These are phyloP conservation scores for Xylaria cubensis DNA, from an alignment of 495 filamentous ascomycete species.

Conservation along the genomic window DNA sequence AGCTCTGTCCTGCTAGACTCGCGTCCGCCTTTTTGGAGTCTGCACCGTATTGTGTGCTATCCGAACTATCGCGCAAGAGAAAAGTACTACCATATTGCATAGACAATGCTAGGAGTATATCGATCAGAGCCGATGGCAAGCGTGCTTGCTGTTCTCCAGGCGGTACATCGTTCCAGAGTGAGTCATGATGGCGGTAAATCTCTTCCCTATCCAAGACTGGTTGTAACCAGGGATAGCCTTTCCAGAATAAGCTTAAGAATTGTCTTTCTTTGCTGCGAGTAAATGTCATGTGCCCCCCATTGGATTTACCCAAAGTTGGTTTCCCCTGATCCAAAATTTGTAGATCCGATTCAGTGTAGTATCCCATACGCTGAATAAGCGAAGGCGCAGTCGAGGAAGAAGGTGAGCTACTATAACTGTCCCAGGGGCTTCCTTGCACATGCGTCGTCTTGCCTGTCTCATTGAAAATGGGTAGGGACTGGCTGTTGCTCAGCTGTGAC, in stretches of 20 bases:
- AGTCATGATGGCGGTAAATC: slow-evolving; percentile 15
- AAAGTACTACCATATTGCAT: slow-evolving; percentile 22
- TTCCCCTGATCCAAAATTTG: background rate
- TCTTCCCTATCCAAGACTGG: slow-evolving; percentile 12
- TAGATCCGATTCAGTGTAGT: background rate
- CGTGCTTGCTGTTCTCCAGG: slow-evolving; percentile 5
- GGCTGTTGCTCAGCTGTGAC: background rate
- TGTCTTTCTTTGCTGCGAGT: slow-evolving; percentile 10
- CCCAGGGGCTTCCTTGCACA: background rate
- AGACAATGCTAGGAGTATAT: slow-evolving; percentile 20
- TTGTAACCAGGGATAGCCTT: slow-evolving; percentile 6
- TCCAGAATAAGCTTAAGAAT: slow-evolving; percentile 20
- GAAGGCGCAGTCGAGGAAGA: background rate
- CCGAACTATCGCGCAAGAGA: slow-evolving; percentile 15
- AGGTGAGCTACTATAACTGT: slow-evolving; percentile 8
- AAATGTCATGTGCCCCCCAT: slow-evolving; percentile 6
- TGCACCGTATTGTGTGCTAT: background rate
- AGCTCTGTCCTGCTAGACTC: slow-evolving; percentile 12
- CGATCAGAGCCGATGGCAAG: background rate
- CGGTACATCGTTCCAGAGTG: slow-evolving; percentile 16
- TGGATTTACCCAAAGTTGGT: background rate
- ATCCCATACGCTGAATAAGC: slow-evolving; percentile 1
- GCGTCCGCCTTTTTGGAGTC: background rate
- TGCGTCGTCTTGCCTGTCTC: background rate
- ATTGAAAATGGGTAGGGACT: background rate